Evolutionary conservation across 1,284 basidiomycete genomes (phyloP), one percentile per base, ranked within the genome.

Genomic region (Ganoderma multipileum): DNA sequence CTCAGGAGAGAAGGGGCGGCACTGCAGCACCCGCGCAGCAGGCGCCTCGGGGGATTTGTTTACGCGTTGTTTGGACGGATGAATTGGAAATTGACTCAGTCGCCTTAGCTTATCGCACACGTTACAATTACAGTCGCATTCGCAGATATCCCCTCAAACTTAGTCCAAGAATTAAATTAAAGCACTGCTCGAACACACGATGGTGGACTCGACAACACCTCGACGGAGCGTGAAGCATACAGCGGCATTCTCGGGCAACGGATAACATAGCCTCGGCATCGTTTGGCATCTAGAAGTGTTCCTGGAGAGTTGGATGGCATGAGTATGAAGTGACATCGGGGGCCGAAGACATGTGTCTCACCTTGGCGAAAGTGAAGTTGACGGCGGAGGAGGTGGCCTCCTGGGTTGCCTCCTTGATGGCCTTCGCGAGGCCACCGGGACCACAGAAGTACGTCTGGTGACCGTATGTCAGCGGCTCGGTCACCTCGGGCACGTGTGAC

Each of bases 401-500:
- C 54, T 86, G 76, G 28, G 90, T 89, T 16, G 91, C 91, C 69
- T 88, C 86, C 79, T 91, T 90, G 79, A 96, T 90, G 18, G 87
- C 83, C 76, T 91, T 92, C 41, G 92, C 93, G 64, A 96, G 84
- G 41, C 78, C 83, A 68, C 85, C 86, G 41, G 93, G 92, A 69
- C 94, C 94, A 76, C 94, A 95, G 84, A 94, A 95, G 81, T 94
- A 95, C 23, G 93, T 93, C 91, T 92, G 74, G 52, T 62, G 59
- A 52, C n/a, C 54, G 39, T 39, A 61, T 57, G 69, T 74, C 47
- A 67, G 61, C 58, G 57, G 59, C 57, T 59, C 65, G 69, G 66
- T 39, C 16, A 50, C 61, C 59, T 63, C 64, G 33, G 68, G 28
- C 58, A 68, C n/a, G 60, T 58, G 12, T 20, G 26, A 68, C 42